Evolutionary conservation across 371 early-diverging fungal genomes (phyloP).

Genomic region (Dinochytrium kinnereticum): DNA sequence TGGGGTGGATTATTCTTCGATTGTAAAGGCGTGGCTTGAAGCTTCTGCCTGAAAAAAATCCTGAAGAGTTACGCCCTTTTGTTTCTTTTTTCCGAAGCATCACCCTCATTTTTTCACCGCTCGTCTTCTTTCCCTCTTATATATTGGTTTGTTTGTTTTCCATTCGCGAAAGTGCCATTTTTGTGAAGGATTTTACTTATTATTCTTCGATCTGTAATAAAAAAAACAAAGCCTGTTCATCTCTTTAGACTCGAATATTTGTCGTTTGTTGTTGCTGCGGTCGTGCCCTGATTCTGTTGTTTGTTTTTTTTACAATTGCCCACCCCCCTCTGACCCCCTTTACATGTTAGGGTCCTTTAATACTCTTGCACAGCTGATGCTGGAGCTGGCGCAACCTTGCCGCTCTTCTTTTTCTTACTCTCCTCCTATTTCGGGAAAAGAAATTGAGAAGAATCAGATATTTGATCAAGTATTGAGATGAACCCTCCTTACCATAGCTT

Average conservation of each 20-base stretch:
- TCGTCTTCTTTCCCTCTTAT: too few relatives aligned
- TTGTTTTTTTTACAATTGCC: too few relatives aligned
- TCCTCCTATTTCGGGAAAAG: background rate
- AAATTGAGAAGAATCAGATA: background rate
- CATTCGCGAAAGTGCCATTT: too few relatives aligned
- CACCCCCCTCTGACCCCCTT: too few relatives aligned
- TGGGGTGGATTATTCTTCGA: background rate
- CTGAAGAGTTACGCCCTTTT: too few relatives aligned
- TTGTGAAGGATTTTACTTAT: background rate
- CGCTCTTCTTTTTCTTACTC: slow-evolving; percentile 6
- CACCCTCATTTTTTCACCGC: too few relatives aligned
- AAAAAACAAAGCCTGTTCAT: too few relatives aligned
- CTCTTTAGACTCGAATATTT: too few relatives aligned
- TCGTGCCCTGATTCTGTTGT: too few relatives aligned
- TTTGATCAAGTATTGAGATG: background rate
- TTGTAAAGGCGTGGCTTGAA: slow-evolving; percentile 38
- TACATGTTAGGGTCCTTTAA: background rate
- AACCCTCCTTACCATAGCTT: slow-evolving; percentile 4
- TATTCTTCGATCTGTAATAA: background rate
- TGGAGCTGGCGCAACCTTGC: slow-evolving; percentile 12
- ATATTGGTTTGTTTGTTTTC: too few relatives aligned
- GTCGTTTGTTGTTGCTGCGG: too few relatives aligned
- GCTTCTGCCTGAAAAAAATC: slow-evolving; percentile 3
- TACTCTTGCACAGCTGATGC: slow-evolving; percentile 3
- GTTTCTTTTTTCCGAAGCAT: too few relatives aligned